phyloP scores from a whole-genome alignment of 371 early-diverging fungal species.

The Edhazardia aedis region DNA sequence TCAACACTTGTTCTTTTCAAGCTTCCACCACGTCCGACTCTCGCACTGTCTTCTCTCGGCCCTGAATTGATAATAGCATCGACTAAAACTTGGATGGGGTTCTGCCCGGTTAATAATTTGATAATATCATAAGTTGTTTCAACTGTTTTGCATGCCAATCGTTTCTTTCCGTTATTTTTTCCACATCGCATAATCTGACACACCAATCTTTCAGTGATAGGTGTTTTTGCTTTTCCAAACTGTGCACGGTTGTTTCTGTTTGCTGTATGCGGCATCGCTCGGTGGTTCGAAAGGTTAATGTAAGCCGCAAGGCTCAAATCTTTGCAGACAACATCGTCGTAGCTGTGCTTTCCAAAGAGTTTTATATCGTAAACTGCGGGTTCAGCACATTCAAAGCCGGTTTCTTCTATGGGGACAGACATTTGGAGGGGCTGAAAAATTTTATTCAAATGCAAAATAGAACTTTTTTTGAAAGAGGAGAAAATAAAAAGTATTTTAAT shows the following conservation, averaged over 20 bases:
- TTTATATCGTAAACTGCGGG: too few relatives aligned
- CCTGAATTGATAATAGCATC: conserved; percentile 99
- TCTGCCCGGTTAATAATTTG: conserved; percentile 81
- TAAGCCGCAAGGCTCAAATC: not conserved
- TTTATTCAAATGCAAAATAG: too few relatives aligned
- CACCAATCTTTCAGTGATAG: conserved; percentile 92
- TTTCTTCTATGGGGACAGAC: too few relatives aligned
- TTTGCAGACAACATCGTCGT: not conserved
- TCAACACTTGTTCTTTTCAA: conserved; percentile 99
- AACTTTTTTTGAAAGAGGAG: too few relatives aligned
- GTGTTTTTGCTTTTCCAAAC: conserved; percentile 54
- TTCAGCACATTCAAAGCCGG: too few relatives aligned
- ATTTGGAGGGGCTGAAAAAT: too few relatives aligned
- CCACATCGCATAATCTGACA: conserved; percentile 99
- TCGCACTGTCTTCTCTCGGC: conserved; percentile 97
- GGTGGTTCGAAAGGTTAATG: not conserved
- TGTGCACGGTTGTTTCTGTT: not conserved
- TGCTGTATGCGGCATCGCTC: not conserved
- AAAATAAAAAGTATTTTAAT: too few relatives aligned
- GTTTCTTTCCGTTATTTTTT: conserved; percentile 99
- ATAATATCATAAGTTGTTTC: conserved; percentile 98
- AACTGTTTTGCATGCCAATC: conserved; percentile 87
- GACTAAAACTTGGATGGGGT: conserved; percentile 92
- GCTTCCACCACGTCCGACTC: conserved; percentile 94
- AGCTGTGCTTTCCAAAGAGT: not conserved